Base-by-base conservation (phyloP, 306 rosid species). In the Medicago arabica region DNA sequence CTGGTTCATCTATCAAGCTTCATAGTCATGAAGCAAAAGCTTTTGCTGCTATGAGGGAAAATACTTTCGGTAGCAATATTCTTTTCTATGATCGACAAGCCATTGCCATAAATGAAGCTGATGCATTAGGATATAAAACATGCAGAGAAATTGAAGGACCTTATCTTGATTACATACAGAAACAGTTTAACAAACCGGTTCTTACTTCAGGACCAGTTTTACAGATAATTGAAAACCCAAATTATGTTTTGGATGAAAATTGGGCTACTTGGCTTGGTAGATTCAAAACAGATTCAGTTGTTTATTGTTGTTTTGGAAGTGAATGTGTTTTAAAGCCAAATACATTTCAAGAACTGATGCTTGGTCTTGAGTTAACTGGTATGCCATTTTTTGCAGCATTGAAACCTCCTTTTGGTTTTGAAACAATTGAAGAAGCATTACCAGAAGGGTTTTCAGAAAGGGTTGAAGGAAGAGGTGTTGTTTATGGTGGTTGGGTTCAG, bases 71-170 rank as follows among this genome's bases (percentile, higher is more conserved):
- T 1, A 63, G 83, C 34, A 25, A 70, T 70, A 69, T 81, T 3
- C 80, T 68, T 55, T 73, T 77, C 71, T 64, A 62, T 12, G 83
- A 81, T 13, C 83, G 87, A 12, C 71, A 61, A 4, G 17, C 2
- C 47, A 39, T 9, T 15, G 67, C 80, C 1, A 2, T 63, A n/a
- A 55, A 12, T 3, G 67, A 69, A 68, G 69, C 75, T n/a, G 83
- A 81, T 57, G 85, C 61, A 1, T 11, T 84, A 21, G 80, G 61
- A n/a, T 65, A 16, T 15, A 77, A 78, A 57, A 36, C 78, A 0
- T 77, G 78, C 3, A 69, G 76, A 34, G 87, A 84, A 28, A 74
- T 84, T 28, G 88, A 84, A 70, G 88, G 83, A 15, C 81, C 81
- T 7, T 83, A n/a, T 49, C 38, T 83, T 36, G 86, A 79, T 38